Evolutionary conservation across 2,329 filamentous ascomycete genomes (phyloP), one percentile per base, ranked within the genome.

Genomic region (Penicillium sp.): DNA sequence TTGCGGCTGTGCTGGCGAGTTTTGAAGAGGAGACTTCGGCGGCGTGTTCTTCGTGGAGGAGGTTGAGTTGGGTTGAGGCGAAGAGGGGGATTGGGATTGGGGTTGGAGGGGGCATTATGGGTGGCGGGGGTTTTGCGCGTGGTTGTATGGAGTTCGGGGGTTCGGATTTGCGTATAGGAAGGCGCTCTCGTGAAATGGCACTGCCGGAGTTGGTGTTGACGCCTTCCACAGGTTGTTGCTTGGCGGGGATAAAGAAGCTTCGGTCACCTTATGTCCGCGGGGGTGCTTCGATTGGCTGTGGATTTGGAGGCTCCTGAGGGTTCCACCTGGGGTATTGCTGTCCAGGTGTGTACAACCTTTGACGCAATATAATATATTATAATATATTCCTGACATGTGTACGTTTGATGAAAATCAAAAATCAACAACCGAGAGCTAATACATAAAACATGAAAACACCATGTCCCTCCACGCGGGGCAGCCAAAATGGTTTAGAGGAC

Each of bases 1-100:
- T 64, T 22, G 67, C 65, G 8, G 67, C 64, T 15, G 66, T 70
- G 43, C 63, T 67, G 9, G 71, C 65, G 29, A 74, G 67, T 2
- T 66, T 62, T 10, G 70, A 73, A 33, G 71, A 70, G 26, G 70
- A 61, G 52, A 73, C 65, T 57, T 74, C 72, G 40, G 68, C 68
- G 59, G 69, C 65, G 57, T 74, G 72, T 57, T 75, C 72, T 41
- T 64, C 59, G n/a, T 63, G 58, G 17, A 74, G 67, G 35, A 74
- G 67, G 32, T 65, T 59, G 49, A 69, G 67, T 50, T 74, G 71
- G 12, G 67, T 64, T 53, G 68, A 63, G 53, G 72, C 71, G 61
- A 74, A 74, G 52, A 60, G 53, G 45, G 68, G 55, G 46, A 73
- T 70, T 3, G 69, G 61, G 35, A 71, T 61, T 17, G 64, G 56